Evolutionary conservation across 306 rosid genomes (phyloP), one percentile per base, ranked within the genome.

Genomic region (Vigna reflexopilosa): DNA sequence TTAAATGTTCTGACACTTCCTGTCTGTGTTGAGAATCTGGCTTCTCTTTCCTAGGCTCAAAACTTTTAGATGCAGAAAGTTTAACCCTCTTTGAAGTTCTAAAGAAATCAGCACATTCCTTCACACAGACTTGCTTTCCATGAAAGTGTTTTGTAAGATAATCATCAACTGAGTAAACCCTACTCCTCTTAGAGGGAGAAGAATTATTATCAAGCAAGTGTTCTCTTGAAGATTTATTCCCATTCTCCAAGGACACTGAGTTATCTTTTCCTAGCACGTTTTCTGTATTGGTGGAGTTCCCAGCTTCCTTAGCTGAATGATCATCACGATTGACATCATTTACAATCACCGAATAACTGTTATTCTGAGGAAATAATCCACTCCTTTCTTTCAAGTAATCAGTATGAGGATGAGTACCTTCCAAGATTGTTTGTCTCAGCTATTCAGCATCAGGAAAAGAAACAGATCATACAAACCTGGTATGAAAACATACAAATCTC

Each of bases 331-430:
- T 67, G 5, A 24, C 82, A 68, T 63, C 80, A 50, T 71, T 67
- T 70, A 28, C 77, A 66, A 9, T 63, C 73, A 69, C 62, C 66
- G 44, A 54, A 52, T 75, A 40, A 55, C 45, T 77, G 68, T 15
- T 77, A 75, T 45, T 87, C 48, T 15, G 67, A 30, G 52, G 57
- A 4, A 78, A 45, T 80, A 90, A 80, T 49, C 93, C 90, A 77
- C 91, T 80, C 77, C 71, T 88, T 50, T 52, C 84, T 83, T 81
- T 87, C 70, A 94, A 83, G 77, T 51, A 38, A 82, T 84, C 90
- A 72, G 88, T 73, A 84, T 75, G 77, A 9, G 90, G 89, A 76
- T 82, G 89, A 24, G 84, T 87, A 45, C 92, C 94, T 58, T 86
- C 86, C 74, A 85, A 78, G 12, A 52, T 52, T 8, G 26, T 2